A percentile compares a stretch with the other conserved stretches of the same genome.
phyloP scores from a whole-genome alignment of 176 grass and related monocot species.

The Ensete ventricosum region DNA sequence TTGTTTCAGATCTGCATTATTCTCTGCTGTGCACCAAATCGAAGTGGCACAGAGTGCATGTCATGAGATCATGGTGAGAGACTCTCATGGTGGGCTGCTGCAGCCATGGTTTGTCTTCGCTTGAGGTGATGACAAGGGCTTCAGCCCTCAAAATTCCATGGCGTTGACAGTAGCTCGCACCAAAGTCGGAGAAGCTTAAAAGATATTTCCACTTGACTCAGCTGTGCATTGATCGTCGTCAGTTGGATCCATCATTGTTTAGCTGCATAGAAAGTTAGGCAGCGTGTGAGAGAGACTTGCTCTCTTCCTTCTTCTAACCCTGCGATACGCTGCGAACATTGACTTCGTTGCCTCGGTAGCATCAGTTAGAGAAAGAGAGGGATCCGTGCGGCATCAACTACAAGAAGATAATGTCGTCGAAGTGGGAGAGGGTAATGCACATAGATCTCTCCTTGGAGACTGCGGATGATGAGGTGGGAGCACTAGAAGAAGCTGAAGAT shows the following conservation, averaged over 20 bases:
- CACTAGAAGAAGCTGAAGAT: not conserved
- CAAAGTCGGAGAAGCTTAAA: not conserved
- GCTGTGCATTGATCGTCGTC: not conserved
- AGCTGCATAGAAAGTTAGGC: not conserved
- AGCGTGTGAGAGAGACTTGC: slow-evolving; percentile 9
- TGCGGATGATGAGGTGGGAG: slow-evolving; percentile 23
- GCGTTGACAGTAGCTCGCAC: slow-evolving; percentile 5
- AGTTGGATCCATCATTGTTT: not conserved
- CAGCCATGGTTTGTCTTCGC: no score
- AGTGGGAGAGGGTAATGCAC: slow-evolving; percentile 27
- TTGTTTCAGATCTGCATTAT: no score
- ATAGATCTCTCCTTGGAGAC: slow-evolving; percentile 62
- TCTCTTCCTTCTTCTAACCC: slow-evolving; percentile 36
- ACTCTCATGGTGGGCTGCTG: no score
- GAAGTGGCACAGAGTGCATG: no score
- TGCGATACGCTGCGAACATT: slow-evolving; percentile 65
- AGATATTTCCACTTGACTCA: not conserved
- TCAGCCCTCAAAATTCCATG: slow-evolving; percentile 3
- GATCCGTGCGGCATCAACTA: slow-evolving; percentile 5
- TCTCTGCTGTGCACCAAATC: no score
- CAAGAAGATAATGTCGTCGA: slow-evolving; percentile 28
- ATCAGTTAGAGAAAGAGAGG: slow-evolving; percentile 43
- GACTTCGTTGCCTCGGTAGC: slow-evolving; percentile 60
- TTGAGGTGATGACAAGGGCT: not conserved
- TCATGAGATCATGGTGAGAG: no score